Percentiles rank a stretch among this genome's conserved stretches.
Conservation (phyloP, 257 asterid species). For the Capsicum rhomboideum region DNA sequence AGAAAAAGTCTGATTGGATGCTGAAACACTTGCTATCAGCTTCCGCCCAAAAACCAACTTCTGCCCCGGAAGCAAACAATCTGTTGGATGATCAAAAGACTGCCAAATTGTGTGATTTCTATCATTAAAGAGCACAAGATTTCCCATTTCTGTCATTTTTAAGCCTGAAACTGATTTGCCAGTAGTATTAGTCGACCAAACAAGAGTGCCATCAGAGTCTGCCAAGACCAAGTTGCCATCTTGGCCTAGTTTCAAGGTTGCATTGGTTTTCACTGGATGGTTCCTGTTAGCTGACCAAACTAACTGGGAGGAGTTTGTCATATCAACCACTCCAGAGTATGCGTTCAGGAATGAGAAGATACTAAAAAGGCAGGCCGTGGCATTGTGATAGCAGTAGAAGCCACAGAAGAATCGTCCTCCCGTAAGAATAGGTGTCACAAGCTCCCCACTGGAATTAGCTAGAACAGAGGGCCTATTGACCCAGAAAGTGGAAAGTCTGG, state of each 20-base stretch:
- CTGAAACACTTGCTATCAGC: neutral
- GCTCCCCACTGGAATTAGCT: too few species aligned
- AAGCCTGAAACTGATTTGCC: conserved; percentile 8
- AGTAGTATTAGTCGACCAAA: conserved; percentile 15
- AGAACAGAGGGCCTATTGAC: too few species aligned
- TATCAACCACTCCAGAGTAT: too few species aligned
- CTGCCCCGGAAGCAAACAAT: conserved; percentile 6
- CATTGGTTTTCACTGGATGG: conserved; percentile 14
- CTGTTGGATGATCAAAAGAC: conserved; percentile 15
- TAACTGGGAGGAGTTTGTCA: too few species aligned
- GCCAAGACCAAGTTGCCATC: conserved; percentile 10
- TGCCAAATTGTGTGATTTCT: conserved; percentile 12
- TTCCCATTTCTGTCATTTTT: neutral
- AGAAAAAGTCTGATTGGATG: neutral
- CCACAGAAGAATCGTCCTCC: too few species aligned
- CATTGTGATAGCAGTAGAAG: too few species aligned
- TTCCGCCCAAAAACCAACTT: neutral
- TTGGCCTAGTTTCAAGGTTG: conserved; percentile 12
- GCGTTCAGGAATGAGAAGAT: too few species aligned
- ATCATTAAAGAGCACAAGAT: conserved; percentile 1
- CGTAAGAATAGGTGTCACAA: too few species aligned
- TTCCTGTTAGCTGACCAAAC: neutral
- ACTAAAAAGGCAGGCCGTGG: too few species aligned
- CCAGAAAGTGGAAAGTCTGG: too few species aligned
- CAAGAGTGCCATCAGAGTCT: conserved; percentile 9